Evolutionary conservation across 495 filamentous ascomycete genomes (phyloP).

Genomic region (Penicilliopsis zonata): DNA sequence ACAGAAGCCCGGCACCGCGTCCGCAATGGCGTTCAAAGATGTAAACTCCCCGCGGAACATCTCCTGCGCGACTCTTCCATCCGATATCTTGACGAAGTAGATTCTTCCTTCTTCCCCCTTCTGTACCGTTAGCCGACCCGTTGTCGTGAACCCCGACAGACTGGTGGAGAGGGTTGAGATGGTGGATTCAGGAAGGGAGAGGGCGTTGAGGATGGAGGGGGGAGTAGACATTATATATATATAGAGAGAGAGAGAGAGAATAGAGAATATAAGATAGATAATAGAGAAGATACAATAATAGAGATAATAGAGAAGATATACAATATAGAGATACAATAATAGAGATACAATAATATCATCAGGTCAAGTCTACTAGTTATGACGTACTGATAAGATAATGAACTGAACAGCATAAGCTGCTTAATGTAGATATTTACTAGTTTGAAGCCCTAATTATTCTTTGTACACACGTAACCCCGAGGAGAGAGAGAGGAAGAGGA

Average conservation of each 20-base stretch:
- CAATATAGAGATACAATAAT: no score
- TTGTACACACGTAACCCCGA: no score
- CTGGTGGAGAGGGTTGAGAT: constrained; percentile 42
- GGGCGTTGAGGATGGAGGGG: constrained; percentile 46
- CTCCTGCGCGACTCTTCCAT: constrained; percentile 45
- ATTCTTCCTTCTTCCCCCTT: constrained; percentile 39
- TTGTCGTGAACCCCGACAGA: constrained; percentile 60
- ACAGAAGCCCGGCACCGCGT: constrained; percentile 58
- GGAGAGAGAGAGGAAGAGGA: no score
- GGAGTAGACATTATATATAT: constrained; percentile 26
- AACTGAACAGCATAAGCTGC: not conserved
- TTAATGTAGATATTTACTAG: no score
- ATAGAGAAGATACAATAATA: no score
- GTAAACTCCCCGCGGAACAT: constrained; percentile 85
- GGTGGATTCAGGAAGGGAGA: constrained; percentile 47
- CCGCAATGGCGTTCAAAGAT: constrained; percentile 70
- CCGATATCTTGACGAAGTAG: constrained; percentile 70
- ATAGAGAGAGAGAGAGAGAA: constrained; percentile 1
- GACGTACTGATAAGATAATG: no score
- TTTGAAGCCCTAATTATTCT: no score
- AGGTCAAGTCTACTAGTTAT: no score
- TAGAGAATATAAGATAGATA: no score
- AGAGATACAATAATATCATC: no score
- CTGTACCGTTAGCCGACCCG: constrained; percentile 50
- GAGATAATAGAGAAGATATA: no score